These are phyloP conservation scores for Mariannaea elegans DNA, from an alignment of 2,329 filamentous ascomycete species.

Conservation along the genomic window DNA sequence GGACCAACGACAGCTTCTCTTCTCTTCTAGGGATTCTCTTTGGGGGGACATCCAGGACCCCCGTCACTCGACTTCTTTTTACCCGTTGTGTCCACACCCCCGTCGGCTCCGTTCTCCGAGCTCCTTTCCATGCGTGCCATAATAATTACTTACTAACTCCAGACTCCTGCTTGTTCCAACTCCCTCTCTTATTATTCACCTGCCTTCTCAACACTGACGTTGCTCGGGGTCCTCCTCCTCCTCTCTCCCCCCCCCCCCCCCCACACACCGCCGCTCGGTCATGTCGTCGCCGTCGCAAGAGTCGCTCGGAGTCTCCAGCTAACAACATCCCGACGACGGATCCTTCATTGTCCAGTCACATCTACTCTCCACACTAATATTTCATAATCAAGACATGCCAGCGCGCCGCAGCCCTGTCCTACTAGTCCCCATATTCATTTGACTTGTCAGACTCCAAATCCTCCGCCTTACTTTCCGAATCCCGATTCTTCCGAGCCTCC, in stretches of 20 bases:
- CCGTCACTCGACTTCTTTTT: conserved; percentile 5
- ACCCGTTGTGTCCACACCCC: conserved; percentile 7
- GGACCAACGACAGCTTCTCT: conserved; percentile 13
- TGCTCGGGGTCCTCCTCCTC: neutral
- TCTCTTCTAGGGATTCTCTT: neutral
- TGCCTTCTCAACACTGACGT: neutral
- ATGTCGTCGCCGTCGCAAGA: conserved; percentile 26
- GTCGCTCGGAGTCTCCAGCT: conserved; percentile 12
- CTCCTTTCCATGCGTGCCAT: neutral
- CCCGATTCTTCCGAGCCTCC: conserved; percentile 35
- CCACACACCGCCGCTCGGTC: conserved; percentile 12
- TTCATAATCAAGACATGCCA: conserved; percentile 34
- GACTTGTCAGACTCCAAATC: conserved; percentile 37
- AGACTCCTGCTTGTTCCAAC: conserved; percentile 2
- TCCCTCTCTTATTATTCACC: neutral
- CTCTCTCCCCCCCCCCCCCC: neutral
- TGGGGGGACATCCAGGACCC: neutral
- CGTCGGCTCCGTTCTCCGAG: conserved; percentile 17
- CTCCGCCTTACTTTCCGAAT: conserved; percentile 15
- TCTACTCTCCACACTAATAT: conserved; percentile 5
- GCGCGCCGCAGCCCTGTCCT: conserved; percentile 34
- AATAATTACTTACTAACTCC: conserved; percentile 7
- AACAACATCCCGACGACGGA: neutral
- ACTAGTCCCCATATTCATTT: conserved; percentile 34
- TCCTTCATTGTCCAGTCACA: neutral